Percentiles rank a stretch among this genome's conserved stretches.
phyloP scores from a whole-genome alignment of 257 asterid species.

The Ocimum tenuiflorum region DNA sequence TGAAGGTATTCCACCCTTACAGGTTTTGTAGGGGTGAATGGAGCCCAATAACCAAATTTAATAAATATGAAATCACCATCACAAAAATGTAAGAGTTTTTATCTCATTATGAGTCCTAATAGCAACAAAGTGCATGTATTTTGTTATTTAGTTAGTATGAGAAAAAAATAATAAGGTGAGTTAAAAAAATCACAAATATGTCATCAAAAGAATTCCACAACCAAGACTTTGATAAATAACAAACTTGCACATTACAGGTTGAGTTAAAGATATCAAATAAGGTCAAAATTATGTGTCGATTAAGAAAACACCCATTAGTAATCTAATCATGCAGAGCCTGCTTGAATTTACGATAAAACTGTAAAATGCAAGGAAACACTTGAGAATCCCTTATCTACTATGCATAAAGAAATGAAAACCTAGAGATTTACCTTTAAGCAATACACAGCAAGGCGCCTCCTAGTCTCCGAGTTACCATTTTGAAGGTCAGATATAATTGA shows the following conservation, averaged over 20 bases:
- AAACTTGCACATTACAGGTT: too few species aligned
- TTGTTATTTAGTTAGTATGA: neutral
- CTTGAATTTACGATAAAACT: neutral
- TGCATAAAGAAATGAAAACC: too few species aligned
- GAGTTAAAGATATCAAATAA: too few species aligned
- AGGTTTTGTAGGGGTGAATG: too few species aligned
- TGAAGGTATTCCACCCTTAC: too few species aligned
- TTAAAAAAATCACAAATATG: neutral
- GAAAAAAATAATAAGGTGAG: neutral
- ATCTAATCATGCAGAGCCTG: neutral
- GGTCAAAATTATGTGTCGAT: too few species aligned
- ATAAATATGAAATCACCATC: too few species aligned
- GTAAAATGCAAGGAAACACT: neutral
- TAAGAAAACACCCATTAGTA: neutral
- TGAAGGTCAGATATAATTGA: conserved; percentile 97
- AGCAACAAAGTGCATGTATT: too few species aligned
- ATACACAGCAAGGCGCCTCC: conserved; percentile 95
- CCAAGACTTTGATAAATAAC: too few species aligned
- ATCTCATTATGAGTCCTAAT: too few species aligned
- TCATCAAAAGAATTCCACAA: neutral
- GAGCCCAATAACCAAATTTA: too few species aligned
- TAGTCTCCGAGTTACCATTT: conserved; percentile 87
- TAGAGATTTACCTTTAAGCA: conserved; percentile 68
- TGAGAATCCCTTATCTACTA: conserved; percentile 2
- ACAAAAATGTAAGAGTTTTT: too few species aligned